Conservation (phyloP, 106 monocot genomes). For the Posidonia australis region DNA sequence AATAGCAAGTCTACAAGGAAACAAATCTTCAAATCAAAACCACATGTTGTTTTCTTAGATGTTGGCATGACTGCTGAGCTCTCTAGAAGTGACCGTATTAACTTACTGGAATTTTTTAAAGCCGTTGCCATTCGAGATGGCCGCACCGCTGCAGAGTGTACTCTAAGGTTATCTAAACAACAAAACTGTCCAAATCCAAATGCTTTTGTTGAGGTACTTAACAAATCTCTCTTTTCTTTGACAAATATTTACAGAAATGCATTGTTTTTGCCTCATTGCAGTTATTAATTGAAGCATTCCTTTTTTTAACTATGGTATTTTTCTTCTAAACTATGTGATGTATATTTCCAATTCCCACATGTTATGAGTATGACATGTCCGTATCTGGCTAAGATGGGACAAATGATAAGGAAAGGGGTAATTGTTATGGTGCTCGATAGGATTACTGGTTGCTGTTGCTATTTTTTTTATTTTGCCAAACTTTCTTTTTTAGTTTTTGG, state of each 20-base stretch:
- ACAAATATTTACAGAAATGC: background rate
- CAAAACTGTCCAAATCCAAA: constrained; percentile 57
- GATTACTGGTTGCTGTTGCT: too few relatives aligned
- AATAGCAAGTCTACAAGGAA: constrained; percentile 24
- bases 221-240: background rate
- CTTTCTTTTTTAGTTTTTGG: too few relatives aligned
- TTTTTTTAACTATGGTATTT: too few relatives aligned
- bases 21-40: constrained; percentile 34
- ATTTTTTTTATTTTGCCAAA: too few relatives aligned
- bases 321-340: too few relatives aligned
- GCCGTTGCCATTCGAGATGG: constrained; percentile 62
- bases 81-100: constrained; percentile 39
- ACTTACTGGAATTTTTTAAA: constrained; percentile 53
- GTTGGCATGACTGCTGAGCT: constrained; percentile 78
- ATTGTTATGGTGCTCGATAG: too few relatives aligned
- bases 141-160: constrained; percentile 55
- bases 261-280: background rate
- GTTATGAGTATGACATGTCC: too few relatives aligned
- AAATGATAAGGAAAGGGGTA: too few relatives aligned
- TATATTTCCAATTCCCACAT: too few relatives aligned
- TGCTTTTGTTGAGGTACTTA: constrained; percentile 41
- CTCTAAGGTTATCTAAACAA: constrained; percentile 39
- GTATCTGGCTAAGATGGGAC: too few relatives aligned
- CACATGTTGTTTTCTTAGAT: constrained; percentile 61
- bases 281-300: background rate